Conservation (phyloP, 176 grass and related monocot species). For the Cenchrus purpureus region DNA sequence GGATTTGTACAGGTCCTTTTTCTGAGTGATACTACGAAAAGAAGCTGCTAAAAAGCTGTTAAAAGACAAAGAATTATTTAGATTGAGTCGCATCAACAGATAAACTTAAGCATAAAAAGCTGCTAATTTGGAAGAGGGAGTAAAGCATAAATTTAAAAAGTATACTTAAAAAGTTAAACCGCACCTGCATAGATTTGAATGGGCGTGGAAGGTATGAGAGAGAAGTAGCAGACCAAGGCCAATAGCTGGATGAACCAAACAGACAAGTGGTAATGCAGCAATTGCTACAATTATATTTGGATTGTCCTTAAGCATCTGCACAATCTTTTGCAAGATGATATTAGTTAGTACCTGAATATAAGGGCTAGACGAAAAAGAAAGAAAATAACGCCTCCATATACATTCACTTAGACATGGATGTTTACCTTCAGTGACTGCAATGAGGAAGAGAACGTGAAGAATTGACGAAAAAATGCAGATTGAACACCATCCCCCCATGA, state of each 20-base stretch:
- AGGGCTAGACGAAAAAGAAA: constrained; percentile 17
- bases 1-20: constrained; percentile 59
- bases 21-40: constrained; percentile 77
- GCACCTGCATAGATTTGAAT: constrained; percentile 90
- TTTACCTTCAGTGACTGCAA: constrained; percentile 84
- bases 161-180: constrained; percentile 31
- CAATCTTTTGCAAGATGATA: constrained; percentile 61
- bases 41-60: constrained; percentile 88
- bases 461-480: constrained; percentile 61
- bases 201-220: constrained; percentile 74
- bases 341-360: constrained; percentile 44
- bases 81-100: constrained; percentile 6
- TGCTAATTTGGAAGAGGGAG: neutral
- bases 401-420: constrained; percentile 29
- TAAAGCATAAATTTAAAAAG: constrained; percentile 8
- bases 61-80: constrained; percentile 41
- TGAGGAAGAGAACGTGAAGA: constrained; percentile 62
- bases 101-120: neutral
- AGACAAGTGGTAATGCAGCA: constrained; percentile 69
- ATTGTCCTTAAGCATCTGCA: constrained; percentile 82
- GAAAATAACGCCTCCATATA: constrained; percentile 2
- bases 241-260: constrained; percentile 91
- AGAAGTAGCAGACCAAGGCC: constrained; percentile 81
- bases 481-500: constrained; percentile 65
- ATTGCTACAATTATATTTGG: constrained; percentile 73